phyloP scores from a whole-genome alignment of 495 filamentous ascomycete genomes.

The Barbatosphaeria neglecta region DNA sequence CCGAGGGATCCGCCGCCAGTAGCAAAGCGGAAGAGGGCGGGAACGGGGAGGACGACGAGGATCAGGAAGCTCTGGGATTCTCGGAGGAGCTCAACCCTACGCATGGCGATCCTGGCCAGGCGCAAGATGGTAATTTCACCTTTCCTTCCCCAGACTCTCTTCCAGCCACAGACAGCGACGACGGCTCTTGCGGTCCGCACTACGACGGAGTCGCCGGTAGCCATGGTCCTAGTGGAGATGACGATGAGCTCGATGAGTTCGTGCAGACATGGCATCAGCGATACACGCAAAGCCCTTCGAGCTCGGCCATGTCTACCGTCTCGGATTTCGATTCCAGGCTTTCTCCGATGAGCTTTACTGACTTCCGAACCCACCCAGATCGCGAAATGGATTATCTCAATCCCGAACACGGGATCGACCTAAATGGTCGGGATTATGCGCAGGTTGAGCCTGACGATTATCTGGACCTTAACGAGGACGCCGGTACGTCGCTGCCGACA shows the following conservation, averaged over 20 bases:
- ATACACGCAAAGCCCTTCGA: neutral
- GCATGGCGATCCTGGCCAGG: neutral
- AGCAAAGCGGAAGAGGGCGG: too few species aligned
- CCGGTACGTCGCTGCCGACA: neutral
- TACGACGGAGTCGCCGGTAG: neutral
- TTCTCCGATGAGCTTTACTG: neutral
- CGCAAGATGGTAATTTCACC: neutral
- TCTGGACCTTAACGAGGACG: constrained; percentile 2
- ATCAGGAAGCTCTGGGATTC: neutral
- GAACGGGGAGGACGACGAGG: neutral
- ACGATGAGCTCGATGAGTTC: neutral
- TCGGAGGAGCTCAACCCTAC: neutral
- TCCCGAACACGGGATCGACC: neutral
- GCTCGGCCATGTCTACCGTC: neutral
- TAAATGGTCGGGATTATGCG: neutral
- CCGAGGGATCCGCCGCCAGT: neutral
- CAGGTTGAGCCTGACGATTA: neutral
- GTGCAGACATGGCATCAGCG: neutral
- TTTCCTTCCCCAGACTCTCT: neutral
- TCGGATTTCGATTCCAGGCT: neutral
- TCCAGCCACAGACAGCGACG: neutral
- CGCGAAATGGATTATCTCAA: neutral
- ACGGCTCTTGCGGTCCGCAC: too few species aligned
- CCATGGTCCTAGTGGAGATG: neutral
- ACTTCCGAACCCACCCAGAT: neutral